Conservation (phyloP, 495 filamentous ascomycete genomes). For the Xylaria intraflava region DNA sequence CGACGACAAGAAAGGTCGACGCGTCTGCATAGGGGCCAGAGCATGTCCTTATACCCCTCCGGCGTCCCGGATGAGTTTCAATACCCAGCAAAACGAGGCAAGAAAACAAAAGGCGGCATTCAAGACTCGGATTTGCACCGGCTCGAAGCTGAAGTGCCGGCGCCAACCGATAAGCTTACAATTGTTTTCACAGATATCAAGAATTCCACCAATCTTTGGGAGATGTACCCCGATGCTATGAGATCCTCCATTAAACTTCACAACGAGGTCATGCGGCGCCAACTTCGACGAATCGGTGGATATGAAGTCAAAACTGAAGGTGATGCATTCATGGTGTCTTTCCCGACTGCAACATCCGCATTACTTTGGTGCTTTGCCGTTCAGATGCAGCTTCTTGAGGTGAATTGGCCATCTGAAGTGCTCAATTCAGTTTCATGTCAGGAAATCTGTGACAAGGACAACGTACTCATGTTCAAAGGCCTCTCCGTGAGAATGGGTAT, state of each 20-base stretch:
- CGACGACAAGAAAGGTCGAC: slow-evolving; percentile 60
- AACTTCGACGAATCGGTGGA: slow-evolving; percentile 86
- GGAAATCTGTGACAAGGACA: slow-evolving; percentile 73
- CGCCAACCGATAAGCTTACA: slow-evolving; percentile 79
- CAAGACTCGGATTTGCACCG: slow-evolving; percentile 77
- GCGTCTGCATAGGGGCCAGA: slow-evolving; percentile 61
- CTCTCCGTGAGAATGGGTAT: slow-evolving; percentile 95
- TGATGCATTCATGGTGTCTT: slow-evolving; percentile 99
- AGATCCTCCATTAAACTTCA: slow-evolving; percentile 90
- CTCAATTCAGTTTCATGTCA: slow-evolving; percentile 78
- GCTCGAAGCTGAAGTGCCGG: slow-evolving; percentile 81
- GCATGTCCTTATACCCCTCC: slow-evolving; percentile 74
- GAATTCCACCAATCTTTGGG: slow-evolving; percentile 95
- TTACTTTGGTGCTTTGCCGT: slow-evolving; percentile 95
- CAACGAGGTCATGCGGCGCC: slow-evolving; percentile 90
- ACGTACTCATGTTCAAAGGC: slow-evolving; percentile 84
- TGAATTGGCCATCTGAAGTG: slow-evolving; percentile 90
- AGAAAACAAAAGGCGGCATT: slow-evolving; percentile 60
- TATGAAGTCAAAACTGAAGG: slow-evolving; percentile 99
- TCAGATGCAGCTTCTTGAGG: slow-evolving; percentile 76
- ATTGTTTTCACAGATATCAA: slow-evolving; percentile 99
- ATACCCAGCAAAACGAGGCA: slow-evolving; percentile 54
- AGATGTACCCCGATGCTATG: slow-evolving; percentile 91
- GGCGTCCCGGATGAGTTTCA: slow-evolving; percentile 58
- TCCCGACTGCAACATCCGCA: slow-evolving; percentile 88